Base-by-base conservation (phyloP, 2,329 filamentous ascomycete genomes). In the Verticillium zaregamsianum region DNA sequence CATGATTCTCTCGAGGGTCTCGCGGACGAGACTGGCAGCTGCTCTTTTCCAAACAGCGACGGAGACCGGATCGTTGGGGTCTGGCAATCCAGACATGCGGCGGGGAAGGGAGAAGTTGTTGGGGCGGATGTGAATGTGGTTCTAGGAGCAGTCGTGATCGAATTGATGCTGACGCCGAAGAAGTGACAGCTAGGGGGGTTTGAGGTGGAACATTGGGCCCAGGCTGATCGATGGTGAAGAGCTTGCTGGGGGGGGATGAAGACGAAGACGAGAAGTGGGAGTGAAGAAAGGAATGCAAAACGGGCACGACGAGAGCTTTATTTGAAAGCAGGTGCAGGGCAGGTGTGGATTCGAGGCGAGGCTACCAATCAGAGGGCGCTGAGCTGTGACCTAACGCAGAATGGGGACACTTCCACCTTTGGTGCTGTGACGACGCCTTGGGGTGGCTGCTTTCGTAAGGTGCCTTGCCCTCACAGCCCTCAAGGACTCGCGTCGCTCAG, bases 51-150 rank as follows among this genome's bases (percentile, higher is more conserved):
- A 66, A 33, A 60, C 63, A 60, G 63, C 61, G 59, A 66, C 64
- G 45, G 64, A 63, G 59, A 55, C 58, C 54, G 63, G 57, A 37
- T 66, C 64, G 64, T 65, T 63, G 59, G 61, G 59, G 59, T 65
- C 63, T 25, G 64, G 64, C 63, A 66, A 40, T 63, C 64, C 59
- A 70, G 63, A 71, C 70, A 71, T 70, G 65, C 62, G 61, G 45
- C 14, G 45, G 45, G 45, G 45, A 14, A n/a, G 40, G 40, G 40
- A 7, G 3, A 9, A 23, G n/a, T 40, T 40, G 45, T 23, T 12
- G 45, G 45, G 45, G n/a, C 4, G 20, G 45, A 12, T 52, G 28
- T 5, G 28, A n/a, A 45, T 23, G n/a, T 52, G 45, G 8, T 52
- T 52, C 45, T 52, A 25, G 45, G 20, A 52, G 45, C 45, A 52